Conservation (phyloP, 768 basidiomycete species). For the Podaxis rugospora region DNA sequence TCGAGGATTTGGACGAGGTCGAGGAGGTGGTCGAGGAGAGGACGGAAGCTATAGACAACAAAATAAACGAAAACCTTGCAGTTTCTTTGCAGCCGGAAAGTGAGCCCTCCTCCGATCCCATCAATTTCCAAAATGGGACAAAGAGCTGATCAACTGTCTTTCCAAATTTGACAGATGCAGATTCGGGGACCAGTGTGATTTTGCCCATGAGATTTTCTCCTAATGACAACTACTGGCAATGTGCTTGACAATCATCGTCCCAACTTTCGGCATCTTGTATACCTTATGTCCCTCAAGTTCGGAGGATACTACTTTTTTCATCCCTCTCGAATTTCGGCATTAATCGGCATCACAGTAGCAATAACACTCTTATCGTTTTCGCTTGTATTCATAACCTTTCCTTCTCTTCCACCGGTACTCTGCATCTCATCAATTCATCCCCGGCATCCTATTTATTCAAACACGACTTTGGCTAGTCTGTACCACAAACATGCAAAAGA, state of each 20-base stretch:
- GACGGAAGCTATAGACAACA: constrained; percentile 61
- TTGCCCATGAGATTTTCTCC: constrained; percentile 56
- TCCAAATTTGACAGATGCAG: constrained; percentile 71
- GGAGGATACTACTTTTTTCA: neutral
- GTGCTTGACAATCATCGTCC: neutral
- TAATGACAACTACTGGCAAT: neutral
- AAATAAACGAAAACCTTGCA: constrained; percentile 86
- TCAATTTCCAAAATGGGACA: constrained; percentile 31
- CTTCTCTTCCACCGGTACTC: neutral
- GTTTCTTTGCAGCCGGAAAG: constrained; percentile 90
- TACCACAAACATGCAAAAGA: neutral
- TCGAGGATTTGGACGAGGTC: constrained; percentile 55
- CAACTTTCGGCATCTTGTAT: constrained; percentile 1
- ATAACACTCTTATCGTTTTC: neutral
- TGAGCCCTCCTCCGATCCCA: constrained; percentile 58
- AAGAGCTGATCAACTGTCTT: constrained; percentile 35
- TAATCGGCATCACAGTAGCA: neutral
- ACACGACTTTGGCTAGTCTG: constrained; percentile 1
- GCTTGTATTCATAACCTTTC: neutral
- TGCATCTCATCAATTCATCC: neutral
- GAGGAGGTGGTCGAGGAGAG: constrained; percentile 44
- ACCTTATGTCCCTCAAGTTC: constrained; percentile 1
- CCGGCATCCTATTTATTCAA: constrained; percentile 2
- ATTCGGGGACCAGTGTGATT: constrained; percentile 87
- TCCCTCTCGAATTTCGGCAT: neutral